Conservation (phyloP, 2,329 filamentous ascomycete genomes). For the Botrytis hyacinthi region DNA sequence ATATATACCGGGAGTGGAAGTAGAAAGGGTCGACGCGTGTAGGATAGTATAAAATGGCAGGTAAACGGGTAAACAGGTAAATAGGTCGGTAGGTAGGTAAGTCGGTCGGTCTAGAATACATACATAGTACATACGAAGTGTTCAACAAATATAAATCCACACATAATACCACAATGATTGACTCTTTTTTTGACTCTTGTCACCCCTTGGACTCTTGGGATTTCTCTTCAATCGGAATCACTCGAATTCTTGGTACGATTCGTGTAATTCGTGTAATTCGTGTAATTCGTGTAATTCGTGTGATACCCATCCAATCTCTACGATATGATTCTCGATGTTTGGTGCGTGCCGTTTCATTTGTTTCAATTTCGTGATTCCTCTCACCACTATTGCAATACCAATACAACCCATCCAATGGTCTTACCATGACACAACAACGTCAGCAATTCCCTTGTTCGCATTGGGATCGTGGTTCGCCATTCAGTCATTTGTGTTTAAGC, state of each 20-base stretch:
- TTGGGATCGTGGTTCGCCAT: neutral
- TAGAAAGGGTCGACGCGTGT: neutral
- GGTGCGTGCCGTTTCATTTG: slow-evolving; percentile 7
- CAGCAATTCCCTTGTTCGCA: neutral
- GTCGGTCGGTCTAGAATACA: neutral
- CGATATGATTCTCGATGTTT: neutral
- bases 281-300: neutral
- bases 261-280: neutral
- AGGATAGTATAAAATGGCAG: neutral
- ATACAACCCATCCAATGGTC: neutral
- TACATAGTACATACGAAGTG: no score
- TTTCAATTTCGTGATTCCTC: slow-evolving; percentile 5
- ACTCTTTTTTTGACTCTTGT: neutral
- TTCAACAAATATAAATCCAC: neutral
- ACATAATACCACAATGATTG: neutral
- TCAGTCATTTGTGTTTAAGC: neutral
- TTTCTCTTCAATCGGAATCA: neutral
- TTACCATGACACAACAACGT: slow-evolving; percentile 3
- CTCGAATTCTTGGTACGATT: neutral
- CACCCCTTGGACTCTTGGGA: neutral
- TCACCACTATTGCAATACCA: neutral
- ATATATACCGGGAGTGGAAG: neutral
- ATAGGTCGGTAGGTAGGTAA: no score
- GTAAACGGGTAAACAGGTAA: neutral
- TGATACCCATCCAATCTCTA: neutral